phyloP scores from a whole-genome alignment of 139 green algal genomes.

The Picochlorum sp. region DNA sequence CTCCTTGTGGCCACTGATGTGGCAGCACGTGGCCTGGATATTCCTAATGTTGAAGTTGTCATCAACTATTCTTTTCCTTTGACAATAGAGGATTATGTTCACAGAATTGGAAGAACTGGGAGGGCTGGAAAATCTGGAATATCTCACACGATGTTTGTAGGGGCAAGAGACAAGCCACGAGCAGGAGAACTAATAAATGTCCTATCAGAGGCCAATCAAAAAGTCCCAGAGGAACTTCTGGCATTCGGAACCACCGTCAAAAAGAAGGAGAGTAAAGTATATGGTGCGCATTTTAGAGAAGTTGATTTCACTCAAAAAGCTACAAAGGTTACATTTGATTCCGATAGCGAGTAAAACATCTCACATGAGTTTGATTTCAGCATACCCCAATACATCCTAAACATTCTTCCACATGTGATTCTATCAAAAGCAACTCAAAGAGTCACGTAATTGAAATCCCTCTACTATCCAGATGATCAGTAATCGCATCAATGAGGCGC shows the following conservation, averaged over 20 bases:
- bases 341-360: conserved; percentile 21
- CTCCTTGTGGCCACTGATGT: conserved; percentile 70
- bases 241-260: conserved; percentile 92
- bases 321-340: conserved; percentile 86
- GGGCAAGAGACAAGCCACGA: conserved; percentile 59
- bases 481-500: not conserved
- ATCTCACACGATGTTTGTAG: conserved; percentile 84
- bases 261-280: conserved; percentile 86
- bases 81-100: conserved; percentile 96
- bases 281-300: conserved; percentile 93
- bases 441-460: not conserved
- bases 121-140: conserved; percentile 81
- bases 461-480: not conserved
- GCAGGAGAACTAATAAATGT: conserved; percentile 95
- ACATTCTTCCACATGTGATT: not conserved
- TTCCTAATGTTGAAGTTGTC: conserved; percentile 66
- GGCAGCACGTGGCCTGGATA: conserved; percentile 58
- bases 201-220: conserved; percentile 77
- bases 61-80: conserved; percentile 98
- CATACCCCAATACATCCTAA: too few relatives aligned
- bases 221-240: conserved; percentile 75
- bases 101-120: conserved; percentile 91
- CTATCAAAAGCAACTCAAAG: not conserved
- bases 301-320: conserved; percentile 73
- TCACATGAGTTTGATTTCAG: not conserved